Base-by-base conservation (phyloP, 2,329 filamentous ascomycete species). In the Bretziella fagacearum region DNA sequence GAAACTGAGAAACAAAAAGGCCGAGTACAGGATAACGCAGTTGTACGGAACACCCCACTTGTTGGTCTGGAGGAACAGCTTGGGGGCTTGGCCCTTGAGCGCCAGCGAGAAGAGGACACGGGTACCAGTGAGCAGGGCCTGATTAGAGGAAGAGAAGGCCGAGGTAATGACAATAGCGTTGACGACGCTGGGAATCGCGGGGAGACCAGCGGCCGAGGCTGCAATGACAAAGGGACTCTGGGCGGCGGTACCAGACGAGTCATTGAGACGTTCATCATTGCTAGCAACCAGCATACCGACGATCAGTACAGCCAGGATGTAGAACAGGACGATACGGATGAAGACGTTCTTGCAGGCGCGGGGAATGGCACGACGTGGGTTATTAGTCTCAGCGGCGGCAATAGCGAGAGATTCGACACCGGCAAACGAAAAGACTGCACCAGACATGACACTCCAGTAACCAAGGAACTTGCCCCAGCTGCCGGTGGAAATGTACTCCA, bases 91-190 rank as follows among this genome's bases (percentile, higher is more conserved):
- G 39, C 56, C 56, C 45, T 58, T 56, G 20, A 68, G 57, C 2
- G 67, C 68, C 7, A 70, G 59, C 1, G 64, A 64, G 18, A 50
- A 50, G 20, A 50, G 33, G 3, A 74, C 71, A 40, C 76, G 68
- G 1, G 74, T 75, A 23, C 73, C 74, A 1, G 72, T 64, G 33
- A 68, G 63, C 27, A 86, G 64, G 55, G 71, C 74, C 53, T 79
- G 75, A 54, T 85, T 85, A 0, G 73, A 76, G n/a, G 48, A 41
- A n/a, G 48, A 50, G 33, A 46, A 50, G n/a, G 48, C 48, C 6
- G 78, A 81, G 0, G 77, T 82, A 53, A 86, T 68, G 54, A 87
- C 78, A 22, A 86, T 68, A 29, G 80, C 81, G 58, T 89, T 89
- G 61, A 87, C 77, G 47, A 87, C 72, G 4, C 74, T 76, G 0